These are phyloP conservation scores for Ophiocordyceps sinensis DNA, from an alignment of 2,329 filamentous ascomycete genomes.

Conservation along the genomic window DNA sequence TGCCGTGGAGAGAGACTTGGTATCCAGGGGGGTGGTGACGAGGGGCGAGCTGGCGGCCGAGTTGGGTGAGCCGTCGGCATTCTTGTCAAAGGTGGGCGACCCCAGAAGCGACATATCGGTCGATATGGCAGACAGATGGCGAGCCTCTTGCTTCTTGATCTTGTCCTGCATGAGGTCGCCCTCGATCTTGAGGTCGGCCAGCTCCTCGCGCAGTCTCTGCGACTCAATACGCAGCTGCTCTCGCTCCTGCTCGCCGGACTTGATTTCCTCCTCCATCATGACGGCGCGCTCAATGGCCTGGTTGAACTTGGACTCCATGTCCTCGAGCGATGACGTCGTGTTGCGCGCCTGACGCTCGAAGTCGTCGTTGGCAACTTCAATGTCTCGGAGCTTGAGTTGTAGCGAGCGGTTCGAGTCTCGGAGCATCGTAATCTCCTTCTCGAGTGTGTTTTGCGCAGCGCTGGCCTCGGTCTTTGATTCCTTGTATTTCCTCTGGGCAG, in stretches of 20 bases:
- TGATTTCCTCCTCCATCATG: constrained; percentile 91
- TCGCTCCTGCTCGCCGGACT: constrained; percentile 78
- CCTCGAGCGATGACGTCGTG: constrained; percentile 88
- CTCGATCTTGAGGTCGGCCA: constrained; percentile 88
- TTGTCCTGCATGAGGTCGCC: constrained; percentile 91
- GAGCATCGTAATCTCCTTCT: constrained; percentile 90
- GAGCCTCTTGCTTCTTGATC: constrained; percentile 54
- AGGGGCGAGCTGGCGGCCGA: constrained; percentile 88
- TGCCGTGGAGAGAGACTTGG: constrained; percentile 47
- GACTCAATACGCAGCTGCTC: constrained; percentile 80
- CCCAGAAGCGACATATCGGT: constrained; percentile 49
- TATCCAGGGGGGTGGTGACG: constrained; percentile 67
- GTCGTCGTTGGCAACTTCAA: constrained; percentile 96
- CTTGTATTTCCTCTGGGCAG: constrained; percentile 73
- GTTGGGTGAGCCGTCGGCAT: constrained; percentile 58
- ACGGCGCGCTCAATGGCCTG: constrained; percentile 83
- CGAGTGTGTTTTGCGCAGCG: constrained; percentile 66
- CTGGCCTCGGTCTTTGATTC: constrained; percentile 84
- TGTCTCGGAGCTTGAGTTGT: constrained; percentile 76
- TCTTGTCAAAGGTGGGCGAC: constrained; percentile 59
- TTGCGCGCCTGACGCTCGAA: constrained; percentile 93
- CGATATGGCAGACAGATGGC: constrained; percentile 43
- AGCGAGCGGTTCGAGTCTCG: constrained; percentile 72
- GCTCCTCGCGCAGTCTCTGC: constrained; percentile 78
- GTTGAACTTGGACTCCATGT: constrained; percentile 95